Evolutionary conservation across 192 early-diverging fungal genomes (phyloP), one percentile per base, ranked within the genome.

Genomic region (Backusella morwellensis): DNA sequence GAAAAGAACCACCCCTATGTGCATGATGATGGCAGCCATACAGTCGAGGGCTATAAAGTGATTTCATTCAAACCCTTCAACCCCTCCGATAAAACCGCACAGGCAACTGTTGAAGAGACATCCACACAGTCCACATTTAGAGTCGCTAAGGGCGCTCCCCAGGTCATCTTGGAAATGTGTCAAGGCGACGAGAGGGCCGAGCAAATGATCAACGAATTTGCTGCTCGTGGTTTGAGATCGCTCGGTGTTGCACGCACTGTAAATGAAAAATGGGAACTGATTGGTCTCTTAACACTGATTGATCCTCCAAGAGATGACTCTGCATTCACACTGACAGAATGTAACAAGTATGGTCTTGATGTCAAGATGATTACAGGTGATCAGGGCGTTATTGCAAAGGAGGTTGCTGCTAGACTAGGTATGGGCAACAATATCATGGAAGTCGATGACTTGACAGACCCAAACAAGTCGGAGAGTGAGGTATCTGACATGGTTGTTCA

Each of bases 291-390:
- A 21, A 89, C 89, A 12, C 81, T 93, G 56, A 75, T 92, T 63
- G 92, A 92, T 78, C 91, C 92, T 11, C 91, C 91, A 3, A 81
- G 91, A 40, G 85, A 86, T 8, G 92, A 92, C 72, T 92, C 92
- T 50, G 91, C 86, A 8, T 74, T 79, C 1, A 94, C 93, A 15
- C 90, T 94, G 75, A 68, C 71, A n/a, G 90, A 91, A 41, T 93
- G 92, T 75, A 34, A 81, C 29, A 71, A 81, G 44, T 87, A 90
- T 79, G 93, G 93, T 68, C 86, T 94, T 59, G 73, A 81, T 1
- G 90, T 93, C 78, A 94, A 94, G 78, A 93, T 94, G 93, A 91
- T 94, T 66, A 94, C 93, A 21, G 93, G 93, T 42, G 93, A 94
- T 73, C 93, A 93, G 71, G 81, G 80, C 19, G 88, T 90, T 40